phyloP scores from a whole-genome alignment of 1,284 basidiomycete genomes.

The Caloboletus inedulis region DNA sequence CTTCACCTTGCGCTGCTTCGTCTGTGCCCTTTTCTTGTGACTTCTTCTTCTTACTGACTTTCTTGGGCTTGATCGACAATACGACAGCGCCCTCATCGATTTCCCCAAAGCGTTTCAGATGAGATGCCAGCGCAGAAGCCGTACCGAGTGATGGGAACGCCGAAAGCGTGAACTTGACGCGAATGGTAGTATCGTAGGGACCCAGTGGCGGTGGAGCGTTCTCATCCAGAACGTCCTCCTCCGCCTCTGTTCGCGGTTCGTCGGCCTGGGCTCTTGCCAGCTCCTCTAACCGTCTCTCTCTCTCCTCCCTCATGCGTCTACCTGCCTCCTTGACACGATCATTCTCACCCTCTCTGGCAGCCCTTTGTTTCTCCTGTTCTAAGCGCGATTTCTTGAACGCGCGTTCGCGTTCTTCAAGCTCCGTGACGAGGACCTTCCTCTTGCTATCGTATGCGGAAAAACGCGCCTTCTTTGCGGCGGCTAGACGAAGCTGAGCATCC shows the following conservation, averaged over 20 bases:
- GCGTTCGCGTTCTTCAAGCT: conserved; percentile 80
- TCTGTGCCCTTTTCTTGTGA: conserved; percentile 5
- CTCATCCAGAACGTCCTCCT: conserved; percentile 41
- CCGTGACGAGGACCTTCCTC: conserved; percentile 77
- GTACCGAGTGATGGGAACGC: conserved; percentile 55
- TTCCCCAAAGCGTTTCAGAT: conserved; percentile 59
- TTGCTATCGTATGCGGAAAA: conserved; percentile 77
- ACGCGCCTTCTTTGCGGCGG: conserved; percentile 68
- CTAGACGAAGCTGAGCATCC: conserved; percentile 74
- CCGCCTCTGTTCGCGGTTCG: conserved; percentile 32
- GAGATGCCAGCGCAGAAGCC: conserved; percentile 44
- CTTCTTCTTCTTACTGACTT: conserved; percentile 26
- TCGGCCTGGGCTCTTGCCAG: conserved; percentile 40
- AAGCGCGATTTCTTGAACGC: conserved; percentile 67
- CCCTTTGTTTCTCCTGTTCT: conserved; percentile 59
- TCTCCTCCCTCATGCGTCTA: conserved; percentile 65
- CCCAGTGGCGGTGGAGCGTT: conserved; percentile 55
- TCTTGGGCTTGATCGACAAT: conserved; percentile 55
- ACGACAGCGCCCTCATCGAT: conserved; percentile 63
- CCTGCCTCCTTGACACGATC: conserved; percentile 81
- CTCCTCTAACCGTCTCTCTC: conserved; percentile 50
- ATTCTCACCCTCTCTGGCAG: conserved; percentile 57
- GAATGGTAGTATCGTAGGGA: conserved; percentile 67
- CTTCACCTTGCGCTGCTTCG: conserved; percentile 38
- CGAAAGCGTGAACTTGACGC: conserved; percentile 62